phyloP scores from a whole-genome alignment of 2,329 filamentous ascomycete genomes.

The Aspergillus sergii region DNA sequence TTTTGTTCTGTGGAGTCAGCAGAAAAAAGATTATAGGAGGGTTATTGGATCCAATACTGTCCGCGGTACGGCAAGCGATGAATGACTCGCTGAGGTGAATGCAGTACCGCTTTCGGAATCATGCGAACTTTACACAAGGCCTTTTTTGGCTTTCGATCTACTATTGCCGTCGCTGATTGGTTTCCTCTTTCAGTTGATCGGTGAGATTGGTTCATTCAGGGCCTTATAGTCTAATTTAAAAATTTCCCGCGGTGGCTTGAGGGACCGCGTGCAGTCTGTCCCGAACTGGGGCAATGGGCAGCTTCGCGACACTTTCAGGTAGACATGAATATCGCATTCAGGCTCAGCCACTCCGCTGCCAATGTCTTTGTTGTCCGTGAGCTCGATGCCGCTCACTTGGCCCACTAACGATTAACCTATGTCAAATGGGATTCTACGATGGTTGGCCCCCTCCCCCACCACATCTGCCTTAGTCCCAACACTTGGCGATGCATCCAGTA shows the following conservation, averaged over 20 bases:
- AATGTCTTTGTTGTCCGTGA: not conserved
- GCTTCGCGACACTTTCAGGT: conserved; percentile 1
- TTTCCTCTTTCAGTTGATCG: not conserved
- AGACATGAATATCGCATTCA: conserved; percentile 10
- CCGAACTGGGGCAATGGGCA: not conserved
- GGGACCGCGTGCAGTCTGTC: conserved; percentile 8
- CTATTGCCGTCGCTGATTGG: not conserved
- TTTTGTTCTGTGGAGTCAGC: not conserved
- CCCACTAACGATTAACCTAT: conserved; percentile 5
- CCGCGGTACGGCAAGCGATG: not conserved
- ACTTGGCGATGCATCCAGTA: conserved; percentile 2
- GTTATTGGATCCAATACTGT: not conserved
- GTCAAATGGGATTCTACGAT: conserved; percentile 6
- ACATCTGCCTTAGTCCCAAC: not conserved
- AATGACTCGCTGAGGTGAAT: not conserved
- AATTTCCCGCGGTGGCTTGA: not conserved
- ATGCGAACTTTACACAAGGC: not conserved
- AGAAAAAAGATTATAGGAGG: not conserved
- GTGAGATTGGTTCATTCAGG: not conserved
- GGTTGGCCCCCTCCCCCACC: not conserved
- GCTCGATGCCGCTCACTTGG: not conserved
- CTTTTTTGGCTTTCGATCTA: not conserved
- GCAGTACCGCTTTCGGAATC: conserved; percentile 9
- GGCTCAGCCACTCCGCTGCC: conserved; percentile 8
- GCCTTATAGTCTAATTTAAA: not conserved